Base-by-base conservation (phyloP, 768 basidiomycete genomes). In the Auriculariales sp. region DNA sequence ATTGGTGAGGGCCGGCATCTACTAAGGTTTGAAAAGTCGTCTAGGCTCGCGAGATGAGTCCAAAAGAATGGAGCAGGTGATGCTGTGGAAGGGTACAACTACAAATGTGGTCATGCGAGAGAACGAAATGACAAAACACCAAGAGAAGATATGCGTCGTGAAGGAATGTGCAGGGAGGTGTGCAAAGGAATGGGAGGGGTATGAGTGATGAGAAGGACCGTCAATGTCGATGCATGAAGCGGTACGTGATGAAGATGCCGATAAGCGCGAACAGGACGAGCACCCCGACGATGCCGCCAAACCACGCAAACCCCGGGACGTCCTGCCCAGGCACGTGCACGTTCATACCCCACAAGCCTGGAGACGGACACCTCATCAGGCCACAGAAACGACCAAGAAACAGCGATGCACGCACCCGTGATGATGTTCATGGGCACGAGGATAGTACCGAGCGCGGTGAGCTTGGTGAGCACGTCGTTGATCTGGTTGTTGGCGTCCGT, bases 401-500 rank as follows among this genome's bases (percentile, higher is more conserved):
- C 3, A 30, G 46, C 15, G 7, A n/a, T 28, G 4, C 10, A 59
- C 71, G 28, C 49, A 81, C 87, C 93, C 25, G 95, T 99, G 47
- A 99, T 79, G 64, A 98, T 66, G 64, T 98, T 98, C 84, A 93
- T 95, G 30, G 87, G 95, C 62, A 99, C 83, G 56, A 98, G 82
- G 4, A 99, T 80, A 4, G 95, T 99, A 75, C 95, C 95, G 42
- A 99, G 75, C 5, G 95, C 94, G 0, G 95, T 98, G 53, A 99
- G 71, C 70, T 97, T 97, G 3, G 88, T 90, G 4, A 98, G 78
- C 2, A 99, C 95, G 61, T 98, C 92, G 67, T 99, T 99, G 70
- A 98, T 99, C 69, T 98, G 92, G 65, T 99, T 99, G 68, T 99
- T 99, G 33, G 95, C 95, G 59, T 97, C 93, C 30, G 91, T 94